These are phyloP conservation scores for Blastobotrys petasosporus DNA, from an alignment of 1,139 yeast genomes.

Conservation along the genomic window DNA sequence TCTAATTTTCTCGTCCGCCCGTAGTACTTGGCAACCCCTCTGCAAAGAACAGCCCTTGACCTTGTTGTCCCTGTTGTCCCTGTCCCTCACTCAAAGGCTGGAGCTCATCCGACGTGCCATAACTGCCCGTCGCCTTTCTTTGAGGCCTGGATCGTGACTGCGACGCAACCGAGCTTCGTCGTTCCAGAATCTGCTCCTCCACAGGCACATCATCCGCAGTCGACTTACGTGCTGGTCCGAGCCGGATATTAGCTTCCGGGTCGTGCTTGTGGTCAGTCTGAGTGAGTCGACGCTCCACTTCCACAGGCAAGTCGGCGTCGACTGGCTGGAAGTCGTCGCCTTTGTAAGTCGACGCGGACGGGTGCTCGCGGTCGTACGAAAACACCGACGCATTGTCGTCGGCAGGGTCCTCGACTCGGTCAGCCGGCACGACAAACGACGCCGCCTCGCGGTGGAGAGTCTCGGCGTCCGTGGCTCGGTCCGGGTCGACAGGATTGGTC, in stretches of 20 bases:
- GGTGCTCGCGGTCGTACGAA: conserved; percentile 33
- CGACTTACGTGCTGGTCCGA: conserved; percentile 35
- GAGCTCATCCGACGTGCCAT: conserved; percentile 28
- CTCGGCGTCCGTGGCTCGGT: conserved; percentile 17
- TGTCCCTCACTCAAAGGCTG: conserved; percentile 24
- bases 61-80: not conserved
- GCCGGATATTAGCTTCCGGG: conserved; percentile 22
- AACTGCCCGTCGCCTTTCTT: conserved; percentile 32
- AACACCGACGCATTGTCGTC: conserved; percentile 30
- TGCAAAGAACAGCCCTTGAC: conserved; percentile 30
- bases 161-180: conserved; percentile 29
- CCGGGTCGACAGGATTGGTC: conserved; percentile 18
- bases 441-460: conserved; percentile 18
- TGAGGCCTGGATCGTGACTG: conserved; percentile 18
- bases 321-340: conserved; percentile 33
- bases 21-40: conserved; percentile 34
- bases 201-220: conserved; percentile 24
- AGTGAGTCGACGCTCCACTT: conserved; percentile 35
- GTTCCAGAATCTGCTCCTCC: conserved; percentile 22
- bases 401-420: conserved; percentile 3
- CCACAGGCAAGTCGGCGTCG: conserved; percentile 30
- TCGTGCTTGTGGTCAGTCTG: conserved; percentile 34
- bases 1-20: conserved; percentile 17
- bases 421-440: conserved; percentile 18
- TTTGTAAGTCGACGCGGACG: conserved; percentile 29